Percentiles rank a stretch among this genome's conserved stretches.
Evolutionary conservation across 2,329 filamentous ascomycete species (phyloP).

Genomic region (Hypoxylon sp.): DNA sequence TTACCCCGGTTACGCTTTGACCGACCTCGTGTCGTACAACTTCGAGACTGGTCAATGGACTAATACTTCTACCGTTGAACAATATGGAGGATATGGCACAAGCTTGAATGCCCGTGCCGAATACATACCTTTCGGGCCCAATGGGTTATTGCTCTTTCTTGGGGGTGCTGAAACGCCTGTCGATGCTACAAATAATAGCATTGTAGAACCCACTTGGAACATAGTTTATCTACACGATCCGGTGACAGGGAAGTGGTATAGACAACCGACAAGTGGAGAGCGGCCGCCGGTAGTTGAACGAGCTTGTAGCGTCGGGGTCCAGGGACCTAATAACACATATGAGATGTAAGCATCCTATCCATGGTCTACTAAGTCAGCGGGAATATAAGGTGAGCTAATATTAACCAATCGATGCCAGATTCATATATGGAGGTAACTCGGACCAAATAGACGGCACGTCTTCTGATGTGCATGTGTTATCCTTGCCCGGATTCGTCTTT

Average conservation of each 20-base stretch:
- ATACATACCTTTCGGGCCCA: slow-evolving; percentile 52
- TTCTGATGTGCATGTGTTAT: slow-evolving; percentile 55
- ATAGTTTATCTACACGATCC: slow-evolving; percentile 54
- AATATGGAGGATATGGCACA: slow-evolving; percentile 47
- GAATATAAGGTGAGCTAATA: slow-evolving; percentile 11
- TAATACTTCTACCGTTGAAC: slow-evolving; percentile 49
- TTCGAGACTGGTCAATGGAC: slow-evolving; percentile 51
- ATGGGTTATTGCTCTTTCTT: slow-evolving; percentile 53
- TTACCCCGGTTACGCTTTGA: slow-evolving; percentile 46
- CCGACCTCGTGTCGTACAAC: slow-evolving; percentile 53
- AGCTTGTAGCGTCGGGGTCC: slow-evolving; percentile 54
- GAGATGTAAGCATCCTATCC: slow-evolving; percentile 51
- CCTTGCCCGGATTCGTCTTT: slow-evolving; percentile 56
- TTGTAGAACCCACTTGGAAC: slow-evolving; percentile 47
- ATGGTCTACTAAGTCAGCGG: not conserved
- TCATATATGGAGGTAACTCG: slow-evolving; percentile 55
- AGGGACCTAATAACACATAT: slow-evolving; percentile 53
- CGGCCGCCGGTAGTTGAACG: slow-evolving; percentile 48
- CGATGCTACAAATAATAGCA: slow-evolving; percentile 42
- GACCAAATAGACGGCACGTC: slow-evolving; percentile 42
- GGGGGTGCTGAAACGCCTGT: slow-evolving; percentile 50
- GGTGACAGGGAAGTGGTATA: slow-evolving; percentile 53
- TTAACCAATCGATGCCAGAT: slow-evolving; percentile 45
- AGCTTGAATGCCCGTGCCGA: slow-evolving; percentile 51
- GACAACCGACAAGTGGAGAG: slow-evolving; percentile 52